Percentiles rank a stretch among this genome's conserved stretches.
Conservation (phyloP, 1,139 yeast species). For the Nadsonia commutata region DNA sequence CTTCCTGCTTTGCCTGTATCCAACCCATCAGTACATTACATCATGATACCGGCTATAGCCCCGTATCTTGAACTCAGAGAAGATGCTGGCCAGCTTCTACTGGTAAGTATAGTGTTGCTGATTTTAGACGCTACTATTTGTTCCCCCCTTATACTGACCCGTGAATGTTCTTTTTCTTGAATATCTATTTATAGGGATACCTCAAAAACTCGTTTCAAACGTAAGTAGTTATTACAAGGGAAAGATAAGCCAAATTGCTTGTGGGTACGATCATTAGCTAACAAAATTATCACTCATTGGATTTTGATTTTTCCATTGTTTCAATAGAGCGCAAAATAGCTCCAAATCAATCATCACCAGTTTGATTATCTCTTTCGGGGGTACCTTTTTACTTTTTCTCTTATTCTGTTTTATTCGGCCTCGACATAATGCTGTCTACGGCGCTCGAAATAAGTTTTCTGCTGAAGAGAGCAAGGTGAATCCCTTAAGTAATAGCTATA, state of each 20-base stretch:
- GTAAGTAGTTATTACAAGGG: slow-evolving; percentile 7
- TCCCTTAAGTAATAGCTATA: slow-evolving; percentile 13
- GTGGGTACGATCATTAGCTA: neutral
- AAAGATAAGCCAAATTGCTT: neutral
- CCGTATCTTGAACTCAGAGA: slow-evolving; percentile 1
- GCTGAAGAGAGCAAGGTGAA: slow-evolving; percentile 13
- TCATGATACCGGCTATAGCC: too few relatives aligned
- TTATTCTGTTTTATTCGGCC: slow-evolving; percentile 23
- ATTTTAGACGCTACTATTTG: neutral
- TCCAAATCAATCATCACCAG: slow-evolving; percentile 24
- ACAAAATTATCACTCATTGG: too few relatives aligned
- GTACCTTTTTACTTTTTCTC: slow-evolving; percentile 18
- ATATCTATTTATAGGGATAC: slow-evolving; percentile 10
- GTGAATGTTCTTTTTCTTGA: too few relatives aligned
- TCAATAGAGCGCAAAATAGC: slow-evolving; percentile 15
- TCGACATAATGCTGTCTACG: slow-evolving; percentile 22
- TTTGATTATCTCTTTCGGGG: slow-evolving; percentile 22
- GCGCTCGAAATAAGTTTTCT: slow-evolving; percentile 18
- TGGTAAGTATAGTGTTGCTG: slow-evolving; percentile 9
- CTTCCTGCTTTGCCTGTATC: too few relatives aligned
- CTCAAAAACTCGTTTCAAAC: slow-evolving; percentile 12
- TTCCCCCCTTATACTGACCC: neutral
- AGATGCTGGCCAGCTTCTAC: slow-evolving; percentile 11
- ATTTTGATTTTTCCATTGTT: neutral
- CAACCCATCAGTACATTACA: too few relatives aligned